A percentile compares a stretch with the other conserved stretches of the same genome.
These are phyloP conservation scores for Saccharum hybrid DNA, from an alignment of 202 grass and related monocot species.

Conservation along the genomic window DNA sequence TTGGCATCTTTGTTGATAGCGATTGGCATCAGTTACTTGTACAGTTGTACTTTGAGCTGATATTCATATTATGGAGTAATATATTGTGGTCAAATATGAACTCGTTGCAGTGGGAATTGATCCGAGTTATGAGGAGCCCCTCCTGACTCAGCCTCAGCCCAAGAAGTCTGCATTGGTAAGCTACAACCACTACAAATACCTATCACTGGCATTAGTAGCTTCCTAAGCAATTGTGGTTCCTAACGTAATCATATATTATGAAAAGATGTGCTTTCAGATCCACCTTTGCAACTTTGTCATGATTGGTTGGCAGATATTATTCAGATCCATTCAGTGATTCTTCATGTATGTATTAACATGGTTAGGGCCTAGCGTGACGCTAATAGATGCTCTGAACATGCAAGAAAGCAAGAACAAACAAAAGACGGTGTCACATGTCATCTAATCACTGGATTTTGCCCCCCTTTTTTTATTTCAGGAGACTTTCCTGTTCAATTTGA, in stretches of 20 bases:
- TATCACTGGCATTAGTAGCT: background rate
- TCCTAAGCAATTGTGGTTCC: background rate
- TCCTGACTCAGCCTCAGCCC: conserved; percentile 60
- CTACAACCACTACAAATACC: background rate
- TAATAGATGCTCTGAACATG: conserved; percentile 37
- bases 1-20: background rate
- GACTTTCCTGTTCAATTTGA: conserved; percentile 78
- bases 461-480: conserved; percentile 53
- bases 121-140: conserved; percentile 60
- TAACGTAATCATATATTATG: conserved; percentile 2
- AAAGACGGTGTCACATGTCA: conserved; percentile 2
- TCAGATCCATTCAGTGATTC: background rate
- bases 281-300: conserved; percentile 13
- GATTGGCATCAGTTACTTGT: background rate
- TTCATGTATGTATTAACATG: background rate
- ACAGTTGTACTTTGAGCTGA: background rate
- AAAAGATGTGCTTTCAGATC: conserved; percentile 21
- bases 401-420: conserved; percentile 35
- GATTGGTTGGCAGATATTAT: background rate
- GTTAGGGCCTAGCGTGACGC: background rate
- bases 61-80: conserved; percentile 41
- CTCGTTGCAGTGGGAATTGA: conserved; percentile 62
- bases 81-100: background rate
- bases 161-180: conserved; percentile 72
- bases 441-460: conserved; percentile 9